These are phyloP conservation scores for Tylopilus sp. DNA, from an alignment of 768 basidiomycete genomes.

Conservation along the genomic window DNA sequence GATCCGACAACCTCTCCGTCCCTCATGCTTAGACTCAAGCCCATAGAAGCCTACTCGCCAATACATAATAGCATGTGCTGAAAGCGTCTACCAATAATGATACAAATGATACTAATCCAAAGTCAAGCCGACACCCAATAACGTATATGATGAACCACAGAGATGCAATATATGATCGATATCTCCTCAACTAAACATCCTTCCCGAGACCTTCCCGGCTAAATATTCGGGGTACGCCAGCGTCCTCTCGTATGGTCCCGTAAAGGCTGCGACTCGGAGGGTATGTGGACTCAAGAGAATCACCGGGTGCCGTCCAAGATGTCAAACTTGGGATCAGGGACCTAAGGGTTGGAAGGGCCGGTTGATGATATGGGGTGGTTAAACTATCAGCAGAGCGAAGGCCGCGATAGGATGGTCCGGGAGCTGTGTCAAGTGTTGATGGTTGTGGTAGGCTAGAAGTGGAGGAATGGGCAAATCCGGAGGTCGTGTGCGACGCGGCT, in stretches of 20 bases:
- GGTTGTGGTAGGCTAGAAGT: constrained; percentile 5
- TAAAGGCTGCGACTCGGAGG: constrained; percentile 5
- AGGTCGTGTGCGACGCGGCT: constrained; percentile 28
- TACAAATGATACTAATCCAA: constrained; percentile 15
- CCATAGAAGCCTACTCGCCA: neutral
- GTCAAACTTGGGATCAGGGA: constrained; percentile 33
- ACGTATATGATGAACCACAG: constrained; percentile 3
- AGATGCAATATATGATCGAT: neutral
- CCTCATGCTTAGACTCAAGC: neutral
- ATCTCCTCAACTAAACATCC: constrained; percentile 19
- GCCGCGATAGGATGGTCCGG: neutral
- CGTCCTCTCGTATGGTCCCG: constrained; percentile 16
- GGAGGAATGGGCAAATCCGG: constrained; percentile 16
- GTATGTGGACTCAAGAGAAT: constrained; percentile 17
- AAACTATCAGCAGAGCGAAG: neutral
- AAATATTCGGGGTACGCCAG: constrained; percentile 22
- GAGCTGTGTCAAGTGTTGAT: constrained; percentile 9
- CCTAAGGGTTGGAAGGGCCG: constrained; percentile 18
- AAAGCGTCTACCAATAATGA: constrained; percentile 9
- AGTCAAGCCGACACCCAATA: neutral
- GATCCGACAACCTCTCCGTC: neutral
- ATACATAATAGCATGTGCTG: neutral
- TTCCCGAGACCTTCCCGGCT: constrained; percentile 25
- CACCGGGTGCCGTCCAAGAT: constrained; percentile 33
- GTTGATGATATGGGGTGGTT: constrained; percentile 18